These are phyloP conservation scores for Tricholoma sp. DNA, from an alignment of 768 basidiomycete genomes.

Conservation along the genomic window DNA sequence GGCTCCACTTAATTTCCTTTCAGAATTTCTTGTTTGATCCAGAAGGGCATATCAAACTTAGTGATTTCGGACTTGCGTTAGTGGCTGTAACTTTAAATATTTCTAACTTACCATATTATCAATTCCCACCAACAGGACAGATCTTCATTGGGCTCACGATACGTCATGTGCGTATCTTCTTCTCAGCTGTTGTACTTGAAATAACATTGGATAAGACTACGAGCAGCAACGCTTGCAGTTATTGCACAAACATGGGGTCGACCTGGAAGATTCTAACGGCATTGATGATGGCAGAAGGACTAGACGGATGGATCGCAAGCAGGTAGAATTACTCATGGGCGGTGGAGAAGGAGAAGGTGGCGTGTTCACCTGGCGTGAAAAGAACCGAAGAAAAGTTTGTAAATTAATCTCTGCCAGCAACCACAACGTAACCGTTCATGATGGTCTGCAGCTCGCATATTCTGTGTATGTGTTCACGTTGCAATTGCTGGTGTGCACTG, in stretches of 20 bases:
- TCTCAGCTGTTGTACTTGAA: constrained; percentile 8
- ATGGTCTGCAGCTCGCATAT: constrained; percentile 62
- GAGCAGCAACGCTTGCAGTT: constrained; percentile 89
- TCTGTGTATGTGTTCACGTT: constrained; percentile 56
- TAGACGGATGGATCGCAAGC: constrained; percentile 74
- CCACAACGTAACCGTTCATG: constrained; percentile 17
- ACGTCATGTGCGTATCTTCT: constrained; percentile 61
- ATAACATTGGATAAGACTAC: constrained; percentile 56
- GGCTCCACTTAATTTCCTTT: constrained; percentile 12
- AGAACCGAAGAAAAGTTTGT: constrained; percentile 81
- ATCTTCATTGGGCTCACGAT: constrained; percentile 97
- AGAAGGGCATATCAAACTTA: constrained; percentile 89
- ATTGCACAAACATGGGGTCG: constrained; percentile 90
- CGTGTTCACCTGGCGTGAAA: constrained; percentile 94
- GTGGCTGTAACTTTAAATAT: constrained; percentile 30
- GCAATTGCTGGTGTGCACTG: constrained; percentile 13
- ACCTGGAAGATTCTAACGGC: constrained; percentile 76
- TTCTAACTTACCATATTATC: neutral
- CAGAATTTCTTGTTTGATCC: constrained; percentile 96
- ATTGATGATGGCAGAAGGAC: constrained; percentile 67
- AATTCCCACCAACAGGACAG: constrained; percentile 47
- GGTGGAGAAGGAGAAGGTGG: constrained; percentile 76
- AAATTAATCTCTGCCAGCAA: constrained; percentile 20
- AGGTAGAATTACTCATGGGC: constrained; percentile 82
- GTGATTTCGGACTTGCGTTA: constrained; percentile 94